Percentiles rank a stretch among this genome's conserved stretches.
Conservation (phyloP, 2,329 filamentous ascomycete species). For the Nothomitra cinnamomea region DNA sequence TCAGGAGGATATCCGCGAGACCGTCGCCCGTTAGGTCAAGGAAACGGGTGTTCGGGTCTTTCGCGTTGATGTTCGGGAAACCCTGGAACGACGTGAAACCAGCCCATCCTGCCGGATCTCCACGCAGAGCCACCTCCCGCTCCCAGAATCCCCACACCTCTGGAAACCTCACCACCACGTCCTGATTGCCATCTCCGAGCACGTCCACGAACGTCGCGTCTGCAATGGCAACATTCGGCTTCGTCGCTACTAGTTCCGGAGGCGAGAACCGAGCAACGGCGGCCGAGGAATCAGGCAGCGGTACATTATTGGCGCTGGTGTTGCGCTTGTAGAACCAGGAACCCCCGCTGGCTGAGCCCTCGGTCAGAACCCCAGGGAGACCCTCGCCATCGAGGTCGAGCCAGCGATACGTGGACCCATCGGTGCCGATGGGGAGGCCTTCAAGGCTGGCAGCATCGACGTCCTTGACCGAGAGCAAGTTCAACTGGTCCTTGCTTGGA, state of each 20-base stretch:
- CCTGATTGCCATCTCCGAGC: background rate
- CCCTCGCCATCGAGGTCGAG: conserved; percentile 16
- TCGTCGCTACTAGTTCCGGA: background rate
- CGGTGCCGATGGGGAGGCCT: background rate
- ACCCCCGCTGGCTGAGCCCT: background rate
- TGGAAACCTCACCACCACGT: background rate
- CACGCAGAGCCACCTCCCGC: background rate
- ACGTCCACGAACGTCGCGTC: background rate
- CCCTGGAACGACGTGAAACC: conserved; percentile 5
- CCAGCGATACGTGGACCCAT: conserved; percentile 8
- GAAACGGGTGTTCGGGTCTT: conserved; percentile 2
- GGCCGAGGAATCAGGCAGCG: too few species aligned
- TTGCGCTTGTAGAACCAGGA: conserved; percentile 12
- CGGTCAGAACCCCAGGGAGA: conserved; percentile 10
- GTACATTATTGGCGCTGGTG: background rate
- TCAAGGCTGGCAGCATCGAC: conserved; percentile 1
- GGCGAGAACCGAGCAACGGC: background rate
- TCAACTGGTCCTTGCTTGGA: background rate
- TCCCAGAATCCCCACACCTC: conserved; percentile 5
- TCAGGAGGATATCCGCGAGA: conserved; percentile 7
- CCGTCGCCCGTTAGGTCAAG: conserved; percentile 4
- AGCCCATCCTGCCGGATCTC: conserved; percentile 3
- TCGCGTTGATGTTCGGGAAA: conserved; percentile 8
- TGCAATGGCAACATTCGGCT: background rate
- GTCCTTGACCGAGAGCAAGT: background rate